phyloP scores from a whole-genome alignment of 805 yeast species.

The Lachancea sp. region DNA sequence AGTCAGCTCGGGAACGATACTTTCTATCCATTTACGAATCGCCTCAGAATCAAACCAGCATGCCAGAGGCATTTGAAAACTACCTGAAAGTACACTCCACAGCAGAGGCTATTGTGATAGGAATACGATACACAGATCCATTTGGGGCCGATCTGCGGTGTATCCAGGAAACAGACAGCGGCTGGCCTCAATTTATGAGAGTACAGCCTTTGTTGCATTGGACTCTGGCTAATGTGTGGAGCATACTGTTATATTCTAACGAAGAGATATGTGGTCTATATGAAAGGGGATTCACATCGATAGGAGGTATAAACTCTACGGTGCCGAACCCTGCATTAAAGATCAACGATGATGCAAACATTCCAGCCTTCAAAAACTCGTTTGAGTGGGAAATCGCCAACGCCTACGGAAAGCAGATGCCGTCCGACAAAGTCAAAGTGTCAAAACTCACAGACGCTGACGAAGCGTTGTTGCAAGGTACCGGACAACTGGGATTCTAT shows the following conservation, averaged over 20 bases:
- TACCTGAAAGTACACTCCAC: constrained; percentile 49
- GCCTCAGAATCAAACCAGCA: constrained; percentile 28
- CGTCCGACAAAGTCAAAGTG: constrained; percentile 4
- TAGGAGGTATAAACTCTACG: constrained; percentile 76
- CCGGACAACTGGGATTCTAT: constrained; percentile 11
- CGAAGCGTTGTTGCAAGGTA: constrained; percentile 4
- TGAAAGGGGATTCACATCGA: constrained; percentile 79
- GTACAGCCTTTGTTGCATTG: constrained; percentile 87
- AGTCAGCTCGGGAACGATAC: constrained; percentile 47
- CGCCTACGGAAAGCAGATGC: constrained; percentile 12
- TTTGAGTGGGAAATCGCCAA: constrained; percentile 28
- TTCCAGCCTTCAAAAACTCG: not conserved
- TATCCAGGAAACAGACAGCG: constrained; percentile 73
- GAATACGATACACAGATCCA: constrained; percentile 85
- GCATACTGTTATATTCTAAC: constrained; percentile 54
- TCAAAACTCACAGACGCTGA: constrained; percentile 13
- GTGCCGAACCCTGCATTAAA: constrained; percentile 58
- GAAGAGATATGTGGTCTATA: constrained; percentile 71
- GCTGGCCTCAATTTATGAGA: constrained; percentile 85
- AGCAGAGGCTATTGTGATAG: constrained; percentile 75
- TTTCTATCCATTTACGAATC: constrained; percentile 42
- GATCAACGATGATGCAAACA: not conserved
- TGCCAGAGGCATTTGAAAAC: constrained; percentile 64
- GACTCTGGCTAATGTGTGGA: constrained; percentile 83
- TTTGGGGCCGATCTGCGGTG: constrained; percentile 53